Conservation (phyloP, 2,329 filamentous ascomycete genomes). For the Trichoderma cornu-damae region DNA sequence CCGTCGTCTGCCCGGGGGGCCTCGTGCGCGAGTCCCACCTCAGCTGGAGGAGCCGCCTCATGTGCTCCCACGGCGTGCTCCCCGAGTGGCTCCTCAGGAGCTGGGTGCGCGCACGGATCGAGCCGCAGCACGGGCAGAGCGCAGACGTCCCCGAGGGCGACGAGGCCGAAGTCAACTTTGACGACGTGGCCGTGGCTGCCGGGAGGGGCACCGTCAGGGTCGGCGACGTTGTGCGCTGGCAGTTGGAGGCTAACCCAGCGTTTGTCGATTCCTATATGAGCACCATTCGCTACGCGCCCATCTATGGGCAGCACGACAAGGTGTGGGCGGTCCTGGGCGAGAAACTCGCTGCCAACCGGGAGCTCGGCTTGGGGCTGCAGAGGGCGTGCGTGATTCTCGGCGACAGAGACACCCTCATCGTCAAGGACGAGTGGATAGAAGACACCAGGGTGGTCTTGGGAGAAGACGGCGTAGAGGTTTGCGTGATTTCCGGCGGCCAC, state of each 20-base stretch:
- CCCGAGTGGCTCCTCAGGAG: conserved; percentile 53
- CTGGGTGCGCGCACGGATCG: conserved; percentile 48
- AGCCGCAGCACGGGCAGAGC: conserved; percentile 35
- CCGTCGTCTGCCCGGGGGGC: conserved; percentile 64
- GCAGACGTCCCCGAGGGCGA: conserved; percentile 37
- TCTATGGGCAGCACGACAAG: conserved; percentile 53
- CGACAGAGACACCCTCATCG: conserved; percentile 59
- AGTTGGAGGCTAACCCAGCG: conserved; percentile 59
- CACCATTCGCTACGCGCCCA: conserved; percentile 63
- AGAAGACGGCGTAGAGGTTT: conserved; percentile 50
- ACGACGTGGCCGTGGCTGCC: conserved; percentile 48
- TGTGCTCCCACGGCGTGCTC: conserved; percentile 57
- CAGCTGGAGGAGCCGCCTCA: conserved; percentile 53
- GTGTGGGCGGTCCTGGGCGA: conserved; percentile 56
- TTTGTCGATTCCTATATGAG: conserved; percentile 68
- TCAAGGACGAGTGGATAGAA: conserved; percentile 57
- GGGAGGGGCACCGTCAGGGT: conserved; percentile 47
- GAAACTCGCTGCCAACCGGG: conserved; percentile 37
- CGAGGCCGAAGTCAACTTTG: conserved; percentile 39
- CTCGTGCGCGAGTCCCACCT: conserved; percentile 61
- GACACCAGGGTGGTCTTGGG: conserved; percentile 57
- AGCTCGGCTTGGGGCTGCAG: conserved; percentile 27
- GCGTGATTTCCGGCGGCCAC: conserved; percentile 59
- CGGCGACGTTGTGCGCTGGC: conserved; percentile 62
- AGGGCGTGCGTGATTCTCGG: conserved; percentile 64